These are phyloP conservation scores for Pythium sp. DNA, from an alignment of 352 stramenopile genomes.

Conservation along the genomic window DNA sequence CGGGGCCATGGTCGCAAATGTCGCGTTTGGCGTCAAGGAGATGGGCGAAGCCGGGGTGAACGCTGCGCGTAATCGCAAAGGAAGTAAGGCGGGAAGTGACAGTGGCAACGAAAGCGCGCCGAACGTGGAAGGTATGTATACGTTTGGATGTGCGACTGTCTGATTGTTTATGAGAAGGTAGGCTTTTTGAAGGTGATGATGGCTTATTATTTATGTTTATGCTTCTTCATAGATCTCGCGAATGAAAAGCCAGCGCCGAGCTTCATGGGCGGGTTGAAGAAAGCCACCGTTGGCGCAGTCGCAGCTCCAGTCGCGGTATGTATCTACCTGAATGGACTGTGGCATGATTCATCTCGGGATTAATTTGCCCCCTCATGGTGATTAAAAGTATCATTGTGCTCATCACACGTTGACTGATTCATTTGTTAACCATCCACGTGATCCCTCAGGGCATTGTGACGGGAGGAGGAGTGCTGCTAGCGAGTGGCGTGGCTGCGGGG, in stretches of 20 bases:
- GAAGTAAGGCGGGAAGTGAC: conserved; percentile 47
- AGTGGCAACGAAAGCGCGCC: conserved; percentile 19
- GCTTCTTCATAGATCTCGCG: conserved; percentile 19
- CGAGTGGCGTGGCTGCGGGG: conserved; percentile 71
- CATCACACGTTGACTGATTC: neutral
- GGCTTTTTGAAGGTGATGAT: neutral
- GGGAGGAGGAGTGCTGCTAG: conserved; percentile 67
- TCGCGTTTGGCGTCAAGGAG: conserved; percentile 82
- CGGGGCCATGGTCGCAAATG: conserved; percentile 78
- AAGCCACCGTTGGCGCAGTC: conserved; percentile 80
- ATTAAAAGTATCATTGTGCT: conserved; percentile 5
- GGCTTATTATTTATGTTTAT: neutral
- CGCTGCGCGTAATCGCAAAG: conserved; percentile 58
- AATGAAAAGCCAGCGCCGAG: conserved; percentile 74
- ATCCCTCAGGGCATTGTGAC: conserved; percentile 62
- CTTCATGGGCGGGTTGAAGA: conserved; percentile 85
- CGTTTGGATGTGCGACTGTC: neutral
- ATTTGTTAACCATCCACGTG: neutral
- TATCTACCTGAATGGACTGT: conserved; percentile 13
- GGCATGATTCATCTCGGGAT: neutral
- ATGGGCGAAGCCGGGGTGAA: conserved; percentile 86
- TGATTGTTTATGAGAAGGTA: neutral
- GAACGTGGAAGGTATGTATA: conserved; percentile 15
- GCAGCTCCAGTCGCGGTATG: conserved; percentile 75
- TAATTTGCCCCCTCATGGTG: neutral